A percentile compares a stretch with the other conserved stretches of the same genome.
These are phyloP conservation scores for Leccinum solheimii DNA, from an alignment of 1,284 basidiomycete species.

Conservation along the genomic window DNA sequence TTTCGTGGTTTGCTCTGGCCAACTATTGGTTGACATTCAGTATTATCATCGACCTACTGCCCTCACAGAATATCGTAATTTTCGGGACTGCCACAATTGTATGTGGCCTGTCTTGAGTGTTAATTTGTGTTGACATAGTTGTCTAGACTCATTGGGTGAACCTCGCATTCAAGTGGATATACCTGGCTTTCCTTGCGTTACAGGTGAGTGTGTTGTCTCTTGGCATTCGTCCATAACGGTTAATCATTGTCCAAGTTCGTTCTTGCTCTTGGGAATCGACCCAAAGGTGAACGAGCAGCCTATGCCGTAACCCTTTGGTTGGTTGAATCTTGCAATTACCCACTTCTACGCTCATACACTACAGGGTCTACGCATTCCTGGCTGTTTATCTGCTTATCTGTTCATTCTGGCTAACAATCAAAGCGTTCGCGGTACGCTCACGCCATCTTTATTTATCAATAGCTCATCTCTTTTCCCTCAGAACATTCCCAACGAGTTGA, in stretches of 20 bases:
- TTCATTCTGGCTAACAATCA: conserved; percentile 80
- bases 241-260: conserved; percentile 63
- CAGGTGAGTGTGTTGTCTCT: conserved; percentile 37
- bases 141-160: conserved; percentile 90
- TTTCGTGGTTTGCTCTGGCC: conserved; percentile 91
- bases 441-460: neutral
- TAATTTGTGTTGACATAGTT: conserved; percentile 12
- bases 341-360: conserved; percentile 18
- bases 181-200: conserved; percentile 80
- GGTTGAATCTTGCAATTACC: conserved; percentile 23
- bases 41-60: conserved; percentile 91
- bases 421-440: conserved; percentile 67
- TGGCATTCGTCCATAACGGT: neutral
- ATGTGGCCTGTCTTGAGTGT: conserved; percentile 31
- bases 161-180: conserved; percentile 81
- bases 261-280: conserved; percentile 92
- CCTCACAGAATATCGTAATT: conserved; percentile 59
- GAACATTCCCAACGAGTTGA: conserved; percentile 57
- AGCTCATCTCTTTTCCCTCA: conserved; percentile 29
- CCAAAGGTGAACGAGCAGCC: conserved; percentile 87
- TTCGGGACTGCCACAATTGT: conserved; percentile 71
- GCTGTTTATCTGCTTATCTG: conserved; percentile 82
- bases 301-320: conserved; percentile 83
- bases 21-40: conserved; percentile 96
- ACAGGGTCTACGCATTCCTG: conserved; percentile 77